Conservation (phyloP, 441 rosid species). For the Populus tomentosa region DNA sequence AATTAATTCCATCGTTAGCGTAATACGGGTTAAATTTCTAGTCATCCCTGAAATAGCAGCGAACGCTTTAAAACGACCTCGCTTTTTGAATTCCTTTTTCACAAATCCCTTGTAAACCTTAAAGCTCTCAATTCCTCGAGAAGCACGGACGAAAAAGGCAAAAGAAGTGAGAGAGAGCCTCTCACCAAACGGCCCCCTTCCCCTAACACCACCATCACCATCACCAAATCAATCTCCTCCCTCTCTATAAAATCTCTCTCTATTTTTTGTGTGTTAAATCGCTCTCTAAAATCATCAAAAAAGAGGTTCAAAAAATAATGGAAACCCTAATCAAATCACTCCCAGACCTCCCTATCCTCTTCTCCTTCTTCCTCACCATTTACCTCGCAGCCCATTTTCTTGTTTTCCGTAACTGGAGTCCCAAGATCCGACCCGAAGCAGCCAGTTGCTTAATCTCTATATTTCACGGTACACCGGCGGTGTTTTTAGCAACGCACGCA, state of each 20-base stretch:
- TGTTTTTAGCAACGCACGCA: constrained; percentile 45
- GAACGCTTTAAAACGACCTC: not conserved
- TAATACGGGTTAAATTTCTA: no score
- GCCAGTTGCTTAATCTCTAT: constrained; percentile 79
- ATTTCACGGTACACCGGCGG: constrained; percentile 80
- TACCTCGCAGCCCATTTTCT: constrained; percentile 50
- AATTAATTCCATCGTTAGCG: no score
- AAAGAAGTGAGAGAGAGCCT: not conserved
- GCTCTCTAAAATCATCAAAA: not conserved
- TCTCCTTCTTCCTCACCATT: constrained; percentile 48
- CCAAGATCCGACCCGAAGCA: constrained; percentile 67
- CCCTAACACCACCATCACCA: not conserved
- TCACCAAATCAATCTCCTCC: not conserved
- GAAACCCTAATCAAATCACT: constrained; percentile 20
- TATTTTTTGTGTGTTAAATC: not conserved
- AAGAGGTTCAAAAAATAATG: constrained; percentile 12
- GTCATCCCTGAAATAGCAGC: no score
- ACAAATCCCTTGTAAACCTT: not conserved
- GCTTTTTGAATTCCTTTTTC: not conserved
- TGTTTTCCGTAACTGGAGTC: constrained; percentile 62
- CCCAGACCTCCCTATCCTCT: constrained; percentile 45
- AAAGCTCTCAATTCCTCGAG: constrained; percentile 13
- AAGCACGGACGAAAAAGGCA: not conserved
- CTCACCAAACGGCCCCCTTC: not conserved
- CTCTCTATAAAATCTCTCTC: not conserved